phyloP scores from a whole-genome alignment of 1,139 yeast species.

The Hemisphaericaspora xylanilytica region DNA sequence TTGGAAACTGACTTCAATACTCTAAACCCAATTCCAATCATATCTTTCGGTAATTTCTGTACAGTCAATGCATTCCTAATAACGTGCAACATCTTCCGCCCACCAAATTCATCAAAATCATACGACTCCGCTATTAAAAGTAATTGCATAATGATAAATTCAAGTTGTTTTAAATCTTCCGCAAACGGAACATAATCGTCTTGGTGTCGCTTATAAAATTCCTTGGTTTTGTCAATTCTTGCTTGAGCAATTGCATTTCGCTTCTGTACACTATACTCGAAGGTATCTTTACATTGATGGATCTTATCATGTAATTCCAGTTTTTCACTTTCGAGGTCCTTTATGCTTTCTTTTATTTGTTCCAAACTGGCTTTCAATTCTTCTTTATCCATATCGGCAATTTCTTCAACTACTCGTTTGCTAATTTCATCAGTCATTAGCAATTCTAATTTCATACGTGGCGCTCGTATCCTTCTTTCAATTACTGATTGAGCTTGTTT shows the following conservation, averaged over 20 bases:
- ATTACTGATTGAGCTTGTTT: conserved; percentile 6
- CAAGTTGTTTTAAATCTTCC: conserved; percentile 53
- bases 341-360: conserved; percentile 10
- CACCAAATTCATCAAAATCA: conserved; percentile 88
- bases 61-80: conserved; percentile 61
- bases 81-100: conserved; percentile 75
- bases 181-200: conserved; percentile 19
- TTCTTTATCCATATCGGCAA: conserved; percentile 15
- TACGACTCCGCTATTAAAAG: conserved; percentile 64
- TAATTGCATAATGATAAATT: conserved; percentile 75
- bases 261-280: conserved; percentile 14
- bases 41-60: conserved; percentile 51
- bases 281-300: conserved; percentile 13
- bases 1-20: conserved; percentile 71
- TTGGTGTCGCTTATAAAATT: conserved; percentile 18
- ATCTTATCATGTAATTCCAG: background rate
- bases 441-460: conserved; percentile 8
- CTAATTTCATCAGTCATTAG: conserved; percentile 11
- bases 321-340: conserved; percentile 1
- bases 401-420: conserved; percentile 8
- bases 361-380: conserved; percentile 20
- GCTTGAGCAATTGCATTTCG: background rate
- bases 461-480: conserved; percentile 7
- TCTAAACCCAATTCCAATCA: conserved; percentile 57
- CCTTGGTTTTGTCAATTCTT: conserved; percentile 2